Conservation (phyloP, 495 filamentous ascomycete species). For the Mycothermus thermophilus region DNA sequence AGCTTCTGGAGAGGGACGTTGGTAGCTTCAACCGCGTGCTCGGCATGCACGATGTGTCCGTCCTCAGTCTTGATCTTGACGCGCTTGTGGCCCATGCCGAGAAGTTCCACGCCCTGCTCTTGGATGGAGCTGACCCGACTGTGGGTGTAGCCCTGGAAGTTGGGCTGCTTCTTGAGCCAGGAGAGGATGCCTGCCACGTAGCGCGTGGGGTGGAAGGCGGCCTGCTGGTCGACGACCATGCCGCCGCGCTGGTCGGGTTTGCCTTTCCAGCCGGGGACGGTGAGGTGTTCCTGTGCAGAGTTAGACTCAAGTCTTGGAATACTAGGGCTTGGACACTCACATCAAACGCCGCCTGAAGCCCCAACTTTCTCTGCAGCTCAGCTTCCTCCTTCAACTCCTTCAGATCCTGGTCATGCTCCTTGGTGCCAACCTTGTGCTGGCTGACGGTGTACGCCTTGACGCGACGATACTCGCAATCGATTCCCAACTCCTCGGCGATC, state of each 20-base stretch:
- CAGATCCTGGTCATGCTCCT: slow-evolving; percentile 29
- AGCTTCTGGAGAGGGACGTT: slow-evolving; percentile 43
- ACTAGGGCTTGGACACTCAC: slow-evolving; percentile 12
- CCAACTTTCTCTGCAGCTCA: slow-evolving; percentile 27
- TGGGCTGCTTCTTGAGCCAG: slow-evolving; percentile 35
- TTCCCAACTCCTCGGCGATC: slow-evolving; percentile 30
- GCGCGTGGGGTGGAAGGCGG: slow-evolving; percentile 44
- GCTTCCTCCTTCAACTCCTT: slow-evolving; percentile 26
- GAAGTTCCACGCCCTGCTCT: slow-evolving; percentile 29
- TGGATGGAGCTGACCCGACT: slow-evolving; percentile 35
- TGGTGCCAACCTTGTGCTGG: slow-evolving; percentile 18
- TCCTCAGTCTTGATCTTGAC: slow-evolving; percentile 31
- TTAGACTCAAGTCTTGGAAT: no score
- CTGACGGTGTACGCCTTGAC: slow-evolving; percentile 34
- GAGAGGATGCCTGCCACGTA: slow-evolving; percentile 38
- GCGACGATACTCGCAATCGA: slow-evolving; percentile 43
- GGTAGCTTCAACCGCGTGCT: slow-evolving; percentile 40
- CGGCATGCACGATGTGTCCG: slow-evolving; percentile 34
- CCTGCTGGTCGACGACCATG: slow-evolving; percentile 34
- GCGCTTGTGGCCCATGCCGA: slow-evolving; percentile 24
- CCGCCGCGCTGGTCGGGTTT: slow-evolving; percentile 36
- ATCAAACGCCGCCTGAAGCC: slow-evolving; percentile 29
- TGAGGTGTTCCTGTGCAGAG: slow-evolving; percentile 21
- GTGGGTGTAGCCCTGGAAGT: slow-evolving; percentile 40
- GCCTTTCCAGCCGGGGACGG: slow-evolving; percentile 32